phyloP scores from a whole-genome alignment of 2,329 filamentous ascomycete genomes.

The Colletotrichum melonis region DNA sequence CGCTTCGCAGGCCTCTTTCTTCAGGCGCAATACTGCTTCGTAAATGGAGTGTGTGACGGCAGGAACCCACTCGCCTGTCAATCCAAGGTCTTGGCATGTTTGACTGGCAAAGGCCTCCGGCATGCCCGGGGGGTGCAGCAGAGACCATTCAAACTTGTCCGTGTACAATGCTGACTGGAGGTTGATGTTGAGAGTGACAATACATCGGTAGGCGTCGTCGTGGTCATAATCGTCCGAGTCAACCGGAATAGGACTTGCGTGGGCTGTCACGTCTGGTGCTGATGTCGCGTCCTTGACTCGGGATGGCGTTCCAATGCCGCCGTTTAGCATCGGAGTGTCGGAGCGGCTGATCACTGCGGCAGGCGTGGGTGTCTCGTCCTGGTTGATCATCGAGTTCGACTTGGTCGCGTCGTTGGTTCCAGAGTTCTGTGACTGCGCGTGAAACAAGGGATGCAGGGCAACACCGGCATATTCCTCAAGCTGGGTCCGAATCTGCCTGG shows the following conservation, averaged over 20 bases:
- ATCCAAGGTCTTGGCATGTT: conserved; percentile 90
- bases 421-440: conserved; percentile 60
- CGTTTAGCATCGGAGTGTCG: conserved; percentile 68
- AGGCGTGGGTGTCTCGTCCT: conserved; percentile 52
- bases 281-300: conserved; percentile 55
- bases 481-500: conserved; percentile 93
- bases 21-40: conserved; percentile 89
- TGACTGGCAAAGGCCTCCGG: conserved; percentile 92
- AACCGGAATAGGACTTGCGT: conserved; percentile 71
- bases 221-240: conserved; percentile 84
- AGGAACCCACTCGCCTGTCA: conserved; percentile 92
- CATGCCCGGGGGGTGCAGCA: conserved; percentile 90
- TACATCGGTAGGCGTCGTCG: conserved; percentile 94
- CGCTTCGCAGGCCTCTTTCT: conserved; percentile 96
- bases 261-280: conserved; percentile 72
- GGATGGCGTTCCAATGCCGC: conserved; percentile 61
- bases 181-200: conserved; percentile 91
- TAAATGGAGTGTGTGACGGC: conserved; percentile 97
- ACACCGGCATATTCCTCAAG: conserved; percentile 96
- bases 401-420: conserved; percentile 43
- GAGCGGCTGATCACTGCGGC: conserved; percentile 57
- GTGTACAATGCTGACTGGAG: conserved; percentile 92
- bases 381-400: conserved; percentile 45
- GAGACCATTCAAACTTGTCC: conserved; percentile 98
- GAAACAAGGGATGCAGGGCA: conserved; percentile 92